Conservation (phyloP, 73 alveolate genomes). For the Paramecium sexaurelia region DNA sequence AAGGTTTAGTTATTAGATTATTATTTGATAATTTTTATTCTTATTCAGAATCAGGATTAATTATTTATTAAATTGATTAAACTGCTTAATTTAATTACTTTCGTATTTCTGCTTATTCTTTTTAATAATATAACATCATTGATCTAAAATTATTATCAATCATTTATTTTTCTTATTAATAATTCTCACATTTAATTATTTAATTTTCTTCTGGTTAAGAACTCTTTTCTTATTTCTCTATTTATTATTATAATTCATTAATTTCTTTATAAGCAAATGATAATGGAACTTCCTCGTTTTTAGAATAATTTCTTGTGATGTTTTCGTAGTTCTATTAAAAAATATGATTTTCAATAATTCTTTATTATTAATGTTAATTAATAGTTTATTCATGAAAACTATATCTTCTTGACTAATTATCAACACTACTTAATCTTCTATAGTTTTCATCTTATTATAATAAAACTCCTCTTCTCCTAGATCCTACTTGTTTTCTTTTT, state of each 20-base stretch:
- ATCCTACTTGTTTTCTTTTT: neutral
- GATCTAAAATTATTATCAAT: neutral
- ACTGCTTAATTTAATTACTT: neutral
- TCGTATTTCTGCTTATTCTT: neutral
- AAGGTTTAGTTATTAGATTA: neutral
- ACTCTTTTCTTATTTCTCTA: neutral
- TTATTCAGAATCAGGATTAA: neutral
- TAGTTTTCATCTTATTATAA: neutral
- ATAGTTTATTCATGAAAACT: neutral
- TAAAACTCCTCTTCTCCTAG: neutral
- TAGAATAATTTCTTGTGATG: neutral
- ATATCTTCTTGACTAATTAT: neutral
- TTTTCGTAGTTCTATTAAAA: slow-evolving; percentile 7
- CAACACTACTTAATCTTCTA: neutral
- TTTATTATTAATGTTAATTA: neutral
- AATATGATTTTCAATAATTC: neutral
- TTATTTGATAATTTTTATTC: neutral
- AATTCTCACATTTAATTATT: neutral
- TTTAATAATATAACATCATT: neutral
- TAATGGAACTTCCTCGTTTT: slow-evolving; percentile 5
- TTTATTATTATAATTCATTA: neutral
- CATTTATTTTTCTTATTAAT: neutral
- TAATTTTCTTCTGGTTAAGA: neutral
- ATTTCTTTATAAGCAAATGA: neutral
- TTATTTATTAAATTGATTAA: neutral